Evolutionary conservation across 345 rosid species (phyloP).

Genomic region (Psidium guajava): DNA sequence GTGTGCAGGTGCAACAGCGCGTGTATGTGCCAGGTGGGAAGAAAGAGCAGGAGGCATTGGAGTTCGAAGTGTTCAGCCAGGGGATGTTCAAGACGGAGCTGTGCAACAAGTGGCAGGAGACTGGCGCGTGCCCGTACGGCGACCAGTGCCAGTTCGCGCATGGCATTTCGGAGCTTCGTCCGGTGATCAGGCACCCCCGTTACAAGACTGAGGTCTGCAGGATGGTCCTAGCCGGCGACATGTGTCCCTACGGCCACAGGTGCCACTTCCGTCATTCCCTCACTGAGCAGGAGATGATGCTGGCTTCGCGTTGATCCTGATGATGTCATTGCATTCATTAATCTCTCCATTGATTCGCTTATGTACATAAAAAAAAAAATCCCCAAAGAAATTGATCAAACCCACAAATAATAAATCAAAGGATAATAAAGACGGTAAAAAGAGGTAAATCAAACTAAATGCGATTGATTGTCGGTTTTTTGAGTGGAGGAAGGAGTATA

Average conservation of each 20-base stretch:
- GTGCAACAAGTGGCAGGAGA: slow-evolving; percentile 97
- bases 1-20: slow-evolving; percentile 16
- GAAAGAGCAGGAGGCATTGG: slow-evolving; percentile 42
- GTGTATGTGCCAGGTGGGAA: slow-evolving; percentile 16
- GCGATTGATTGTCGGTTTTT: neutral
- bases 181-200: slow-evolving; percentile 81
- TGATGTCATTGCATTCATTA: neutral
- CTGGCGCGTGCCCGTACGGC: slow-evolving; percentile 70
- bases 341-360: neutral
- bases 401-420: neutral
- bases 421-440: neutral
- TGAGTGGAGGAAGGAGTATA: neutral
- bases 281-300: slow-evolving; percentile 53
- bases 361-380: neutral
- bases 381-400: neutral
- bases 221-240: slow-evolving; percentile 56
- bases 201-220: slow-evolving; percentile 82
- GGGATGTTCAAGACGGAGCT: slow-evolving; percentile 90
- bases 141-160: slow-evolving; percentile 83
- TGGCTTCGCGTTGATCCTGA: slow-evolving; percentile 11
- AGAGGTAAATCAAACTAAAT: neutral
- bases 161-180: slow-evolving; percentile 77
- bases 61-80: slow-evolving; percentile 59
- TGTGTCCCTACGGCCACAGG: slow-evolving; percentile 88
- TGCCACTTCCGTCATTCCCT: slow-evolving; percentile 81